Evolutionary conservation across 75 land plant genomes (phyloP), one percentile per base, ranked within the genome.

Genomic region (Adiantum capillusveneris): DNA sequence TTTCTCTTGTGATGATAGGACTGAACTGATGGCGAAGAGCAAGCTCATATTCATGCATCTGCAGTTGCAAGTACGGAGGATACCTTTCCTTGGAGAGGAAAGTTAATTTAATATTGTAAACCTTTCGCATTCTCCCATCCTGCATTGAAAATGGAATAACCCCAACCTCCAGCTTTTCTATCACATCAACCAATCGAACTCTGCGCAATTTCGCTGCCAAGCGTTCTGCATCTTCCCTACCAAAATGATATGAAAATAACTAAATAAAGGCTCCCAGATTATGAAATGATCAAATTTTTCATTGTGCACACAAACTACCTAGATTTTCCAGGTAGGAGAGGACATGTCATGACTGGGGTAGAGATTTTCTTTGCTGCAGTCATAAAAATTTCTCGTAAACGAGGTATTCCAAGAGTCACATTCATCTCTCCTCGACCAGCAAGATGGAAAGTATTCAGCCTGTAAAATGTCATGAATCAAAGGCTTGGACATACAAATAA

Each of bases 371-470:
- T 34, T 25, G 84, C 71, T 49, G 98, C 95, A 43, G 73, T 76
- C 87, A 81, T 86, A 41, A 94, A 46, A 59, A 94, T 94, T 62
- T 94, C 98, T 52, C 84, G 91, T 53, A 94, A 49, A 41, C 98
- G 82, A 17, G 98, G 98, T 30, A 94, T 90, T 49, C 98, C 98
- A 36, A 94, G 73, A 27, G 98, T 94, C 42, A 94, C 98, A 72
- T 94, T 94, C 88, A 86, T 75, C 53, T 94, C 98, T 29, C 98
- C 98, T 63, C 88, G 78, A 9, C 98, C 98, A 59, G 98, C 98
- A 70, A 79, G 75, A 81, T 94, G 98, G 61, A 94, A 94, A 21
- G 98, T 94, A 59, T 94, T 94, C 44, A 88, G 68, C 59, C 98
- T 93, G 83, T 44, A 68, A 58, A 62, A 11, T 16, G 14, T 12